phyloP scores from a whole-genome alignment of 495 filamentous ascomycete species.

The Aspergillus saccharolyticus region DNA sequence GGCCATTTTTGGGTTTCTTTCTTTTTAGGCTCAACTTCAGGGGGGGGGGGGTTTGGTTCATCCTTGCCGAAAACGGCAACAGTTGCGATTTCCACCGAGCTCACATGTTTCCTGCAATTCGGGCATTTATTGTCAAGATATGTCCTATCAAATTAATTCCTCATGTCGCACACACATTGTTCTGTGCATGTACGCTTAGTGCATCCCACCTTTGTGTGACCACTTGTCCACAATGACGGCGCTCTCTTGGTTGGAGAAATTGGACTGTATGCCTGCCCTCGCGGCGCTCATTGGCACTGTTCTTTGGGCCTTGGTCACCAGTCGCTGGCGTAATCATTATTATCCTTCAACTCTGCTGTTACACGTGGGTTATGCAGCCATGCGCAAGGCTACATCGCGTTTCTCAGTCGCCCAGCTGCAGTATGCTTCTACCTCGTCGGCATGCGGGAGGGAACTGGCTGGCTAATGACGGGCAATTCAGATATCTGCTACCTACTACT shows the following conservation, averaged over 20 bases:
- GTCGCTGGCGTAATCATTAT: slow-evolving; percentile 30
- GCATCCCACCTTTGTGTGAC: not conserved
- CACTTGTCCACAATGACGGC: not conserved
- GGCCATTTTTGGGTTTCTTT: not conserved
- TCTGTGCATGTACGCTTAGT: not conserved
- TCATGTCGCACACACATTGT: not conserved
- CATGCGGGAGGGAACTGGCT: not conserved
- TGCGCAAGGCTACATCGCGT: slow-evolving; percentile 31
- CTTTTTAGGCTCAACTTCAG: not conserved
- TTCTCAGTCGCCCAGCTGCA: slow-evolving; percentile 32
- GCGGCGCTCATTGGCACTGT: slow-evolving; percentile 24
- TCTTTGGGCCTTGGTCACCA: slow-evolving; percentile 30
- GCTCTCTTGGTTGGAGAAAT: slow-evolving; percentile 29
- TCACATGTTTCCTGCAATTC: not conserved
- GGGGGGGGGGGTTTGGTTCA: not conserved
- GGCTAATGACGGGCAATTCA: not conserved
- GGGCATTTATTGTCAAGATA: not conserved
- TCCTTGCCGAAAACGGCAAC: slow-evolving; percentile 8
- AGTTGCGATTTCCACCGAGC: slow-evolving; percentile 13
- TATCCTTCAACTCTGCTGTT: slow-evolving; percentile 32
- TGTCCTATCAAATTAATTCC: not conserved
- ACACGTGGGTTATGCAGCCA: slow-evolving; percentile 37
- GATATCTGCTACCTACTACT: slow-evolving; percentile 32
- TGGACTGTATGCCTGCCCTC: slow-evolving; percentile 35
- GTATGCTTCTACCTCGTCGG: slow-evolving; percentile 9